Percentiles rank a stretch among this genome's conserved stretches.
Conservation (phyloP, 768 basidiomycete species). For the Lactarius sp. region DNA sequence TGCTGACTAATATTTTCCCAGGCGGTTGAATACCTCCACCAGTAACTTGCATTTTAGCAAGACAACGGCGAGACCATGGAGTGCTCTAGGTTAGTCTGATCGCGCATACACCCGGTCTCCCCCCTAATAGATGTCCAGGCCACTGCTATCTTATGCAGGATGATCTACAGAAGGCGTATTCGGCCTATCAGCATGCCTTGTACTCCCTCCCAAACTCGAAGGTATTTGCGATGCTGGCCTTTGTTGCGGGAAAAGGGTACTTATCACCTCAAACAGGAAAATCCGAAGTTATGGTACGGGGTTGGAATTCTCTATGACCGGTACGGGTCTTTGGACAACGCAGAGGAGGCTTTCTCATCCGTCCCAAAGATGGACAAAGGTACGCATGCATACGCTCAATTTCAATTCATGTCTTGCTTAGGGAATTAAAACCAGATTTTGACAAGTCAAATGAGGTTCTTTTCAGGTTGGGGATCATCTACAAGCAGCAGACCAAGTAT, state of each 20-base stretch:
- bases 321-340: constrained; percentile 96
- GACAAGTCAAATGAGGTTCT: constrained; percentile 99
- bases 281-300: constrained; percentile 99
- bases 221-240: constrained; percentile 38
- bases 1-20: constrained; percentile 35
- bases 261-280: constrained; percentile 49
- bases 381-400: constrained; percentile 30
- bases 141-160: constrained; percentile 99
- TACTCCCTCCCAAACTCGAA: constrained; percentile 95
- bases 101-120: constrained; percentile 23
- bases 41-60: constrained; percentile 81
- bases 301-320: constrained; percentile 99
- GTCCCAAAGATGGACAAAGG: constrained; percentile 97
- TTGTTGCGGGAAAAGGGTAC: constrained; percentile 11
- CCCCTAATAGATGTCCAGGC: constrained; percentile 41
- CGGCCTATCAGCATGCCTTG: constrained; percentile 96
- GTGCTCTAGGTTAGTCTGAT: constrained; percentile 68
- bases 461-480: constrained; percentile 97
- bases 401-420: not conserved
- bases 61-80: constrained; percentile 99
- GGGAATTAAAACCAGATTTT: constrained; percentile 58
- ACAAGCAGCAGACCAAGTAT: constrained; percentile 98
- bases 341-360: constrained; percentile 96
- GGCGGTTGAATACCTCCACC: constrained; percentile 98
- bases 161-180: constrained; percentile 97